phyloP scores from a whole-genome alignment of 1,284 basidiomycete species.

The Hemileia vastatrix region DNA sequence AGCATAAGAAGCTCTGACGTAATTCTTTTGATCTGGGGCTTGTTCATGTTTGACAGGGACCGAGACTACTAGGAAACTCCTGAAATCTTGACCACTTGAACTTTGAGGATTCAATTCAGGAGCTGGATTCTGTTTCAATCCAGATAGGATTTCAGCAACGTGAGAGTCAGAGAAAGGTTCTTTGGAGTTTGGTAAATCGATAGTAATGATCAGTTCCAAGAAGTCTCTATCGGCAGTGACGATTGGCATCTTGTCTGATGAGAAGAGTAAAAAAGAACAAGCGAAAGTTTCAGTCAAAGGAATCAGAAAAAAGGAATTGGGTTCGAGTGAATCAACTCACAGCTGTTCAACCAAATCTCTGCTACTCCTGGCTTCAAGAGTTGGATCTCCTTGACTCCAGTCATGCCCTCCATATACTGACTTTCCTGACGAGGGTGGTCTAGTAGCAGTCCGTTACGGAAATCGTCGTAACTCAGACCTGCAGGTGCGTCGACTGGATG shows the following conservation, averaged over 20 bases:
- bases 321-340: constrained; percentile 10
- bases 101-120: constrained; percentile 10
- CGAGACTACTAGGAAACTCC: constrained; percentile 35
- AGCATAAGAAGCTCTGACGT: constrained; percentile 34
- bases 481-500: constrained; percentile 23
- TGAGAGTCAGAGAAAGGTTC: constrained; percentile 34
- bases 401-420: constrained; percentile 23
- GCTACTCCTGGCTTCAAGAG: constrained; percentile 27
- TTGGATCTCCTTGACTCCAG: constrained; percentile 26
- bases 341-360: constrained; percentile 33
- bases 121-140: constrained; percentile 14
- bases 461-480: constrained; percentile 30
- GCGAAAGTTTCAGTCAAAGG: background rate
- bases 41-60: constrained; percentile 30
- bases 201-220: constrained; percentile 34
- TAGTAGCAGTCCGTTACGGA: constrained; percentile 29
- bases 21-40: constrained; percentile 22
- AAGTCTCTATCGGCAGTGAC: constrained; percentile 35
- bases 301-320: background rate
- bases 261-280: background rate
- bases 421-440: constrained; percentile 32
- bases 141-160: constrained; percentile 23
- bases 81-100: constrained; percentile 12
- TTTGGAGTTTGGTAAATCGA: constrained; percentile 32
- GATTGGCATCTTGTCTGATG: constrained; percentile 31